A percentile compares a stretch with the other conserved stretches of the same genome.
Evolutionary conservation across 1,139 yeast genomes (phyloP).

Genomic region (Hemisphaericaspora subhashii): DNA sequence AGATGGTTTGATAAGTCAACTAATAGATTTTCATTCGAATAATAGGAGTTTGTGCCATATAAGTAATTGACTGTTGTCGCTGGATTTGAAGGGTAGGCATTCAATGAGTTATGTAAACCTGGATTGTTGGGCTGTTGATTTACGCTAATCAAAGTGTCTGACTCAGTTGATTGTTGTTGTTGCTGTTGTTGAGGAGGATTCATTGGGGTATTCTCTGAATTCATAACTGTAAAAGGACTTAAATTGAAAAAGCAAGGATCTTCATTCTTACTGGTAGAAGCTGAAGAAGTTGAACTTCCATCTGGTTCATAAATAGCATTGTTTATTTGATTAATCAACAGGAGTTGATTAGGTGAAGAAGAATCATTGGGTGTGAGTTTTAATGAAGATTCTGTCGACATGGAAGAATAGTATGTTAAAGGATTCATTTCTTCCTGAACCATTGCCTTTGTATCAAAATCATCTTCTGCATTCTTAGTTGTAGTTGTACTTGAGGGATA

Average conservation of each 20-base stretch:
- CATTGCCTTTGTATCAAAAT: background rate
- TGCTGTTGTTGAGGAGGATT: conserved; percentile 4
- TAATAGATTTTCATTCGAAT: conserved; percentile 37
- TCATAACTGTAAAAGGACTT: conserved; percentile 34
- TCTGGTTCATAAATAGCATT: background rate
- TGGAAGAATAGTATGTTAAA: background rate
- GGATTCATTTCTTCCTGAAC: background rate
- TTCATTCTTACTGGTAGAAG: conserved; percentile 18
- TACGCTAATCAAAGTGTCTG: no score
- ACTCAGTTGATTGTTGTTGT: conserved; percentile 1
- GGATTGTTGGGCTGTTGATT: conserved; percentile 21
- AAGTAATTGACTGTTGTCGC: conserved; percentile 41
- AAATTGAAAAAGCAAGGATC: conserved; percentile 38
- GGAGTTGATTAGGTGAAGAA: background rate
- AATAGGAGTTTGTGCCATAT: conserved; percentile 47
- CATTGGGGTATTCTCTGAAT: conserved; percentile 12
- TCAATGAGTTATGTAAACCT: conserved; percentile 26
- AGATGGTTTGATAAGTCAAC: conserved; percentile 34
- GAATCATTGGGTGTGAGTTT: conserved; percentile 2
- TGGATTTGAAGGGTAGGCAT: conserved; percentile 35
- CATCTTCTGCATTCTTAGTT: background rate
- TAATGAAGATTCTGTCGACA: background rate
- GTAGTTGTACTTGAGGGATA: conserved; percentile 7
- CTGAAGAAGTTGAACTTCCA: no score
- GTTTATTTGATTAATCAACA: background rate